Percentiles rank a stretch among this genome's conserved stretches.
These are phyloP conservation scores for Coemansia erecta DNA, from an alignment of 192 early-diverging fungal genomes.

Conservation along the genomic window DNA sequence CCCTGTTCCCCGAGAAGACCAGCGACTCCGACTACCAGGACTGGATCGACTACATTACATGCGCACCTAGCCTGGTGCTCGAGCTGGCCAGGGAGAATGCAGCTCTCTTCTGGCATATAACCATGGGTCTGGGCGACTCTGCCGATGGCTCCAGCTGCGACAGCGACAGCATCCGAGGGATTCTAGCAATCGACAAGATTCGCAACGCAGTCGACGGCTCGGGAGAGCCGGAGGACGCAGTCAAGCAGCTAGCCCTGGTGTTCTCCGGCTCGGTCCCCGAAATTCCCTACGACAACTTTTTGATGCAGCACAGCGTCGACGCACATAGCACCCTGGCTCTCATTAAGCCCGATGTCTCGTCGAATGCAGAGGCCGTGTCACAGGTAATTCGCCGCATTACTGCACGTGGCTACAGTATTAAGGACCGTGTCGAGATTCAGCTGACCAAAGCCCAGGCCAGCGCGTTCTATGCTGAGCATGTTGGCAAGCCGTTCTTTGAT, in stretches of 20 bases:
- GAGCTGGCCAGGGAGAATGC: slow-evolving; percentile 57
- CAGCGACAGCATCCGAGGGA: slow-evolving; percentile 56
- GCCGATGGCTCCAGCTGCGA: slow-evolving; percentile 27
- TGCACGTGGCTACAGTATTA: slow-evolving; percentile 49
- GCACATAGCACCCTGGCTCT: slow-evolving; percentile 54
- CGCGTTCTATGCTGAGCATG: slow-evolving; percentile 50
- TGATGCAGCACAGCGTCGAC: slow-evolving; percentile 49
- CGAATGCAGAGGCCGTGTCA: slow-evolving; percentile 21
- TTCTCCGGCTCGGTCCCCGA: slow-evolving; percentile 47
- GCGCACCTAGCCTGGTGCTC: slow-evolving; percentile 56
- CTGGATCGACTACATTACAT: slow-evolving; percentile 52
- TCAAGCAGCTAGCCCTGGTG: slow-evolving; percentile 46
- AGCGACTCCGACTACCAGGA: slow-evolving; percentile 41
- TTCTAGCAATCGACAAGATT: slow-evolving; percentile 55
- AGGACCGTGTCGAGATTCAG: slow-evolving; percentile 34
- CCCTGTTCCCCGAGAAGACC: slow-evolving; percentile 47
- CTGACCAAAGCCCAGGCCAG: slow-evolving; percentile 43
- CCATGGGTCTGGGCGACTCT: slow-evolving; percentile 57
- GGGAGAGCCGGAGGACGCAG: slow-evolving; percentile 48
- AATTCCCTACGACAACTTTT: slow-evolving; percentile 42
- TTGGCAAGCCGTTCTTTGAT: slow-evolving; percentile 39
- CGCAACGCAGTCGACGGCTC: slow-evolving; percentile 60
- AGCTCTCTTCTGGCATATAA: slow-evolving; percentile 50
- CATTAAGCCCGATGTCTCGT: slow-evolving; percentile 57
- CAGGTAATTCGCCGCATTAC: slow-evolving; percentile 37